Conservation (phyloP, 2,329 filamentous ascomycete species). For the Aschersonia sp. region DNA sequence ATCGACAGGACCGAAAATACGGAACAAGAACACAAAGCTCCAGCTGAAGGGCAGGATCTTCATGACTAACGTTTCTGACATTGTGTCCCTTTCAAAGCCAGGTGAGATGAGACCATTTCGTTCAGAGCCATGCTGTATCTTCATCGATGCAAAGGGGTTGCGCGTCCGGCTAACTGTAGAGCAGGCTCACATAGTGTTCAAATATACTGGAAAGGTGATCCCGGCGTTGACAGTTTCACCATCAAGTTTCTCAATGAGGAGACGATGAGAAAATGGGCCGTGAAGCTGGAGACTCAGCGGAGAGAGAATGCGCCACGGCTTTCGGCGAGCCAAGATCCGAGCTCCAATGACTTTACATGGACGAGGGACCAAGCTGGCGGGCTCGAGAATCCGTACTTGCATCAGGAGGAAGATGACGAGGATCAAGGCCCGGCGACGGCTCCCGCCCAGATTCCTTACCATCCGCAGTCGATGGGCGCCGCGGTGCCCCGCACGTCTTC, state of each 20-base stretch:
- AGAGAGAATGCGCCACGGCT: conserved; percentile 41
- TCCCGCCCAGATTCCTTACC: conserved; percentile 20
- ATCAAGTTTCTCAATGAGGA: conserved; percentile 91
- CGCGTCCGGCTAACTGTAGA: conserved; percentile 6
- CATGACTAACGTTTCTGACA: conserved; percentile 96
- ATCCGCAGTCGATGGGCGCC: conserved; percentile 9
- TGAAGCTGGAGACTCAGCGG: conserved; percentile 63
- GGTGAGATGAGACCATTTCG: conserved; percentile 47
- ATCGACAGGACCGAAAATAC: conserved; percentile 39
- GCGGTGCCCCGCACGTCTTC: conserved; percentile 35
- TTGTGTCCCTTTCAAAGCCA: conserved; percentile 75
- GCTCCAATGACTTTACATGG: conserved; percentile 66
- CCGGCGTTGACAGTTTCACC: conserved; percentile 88
- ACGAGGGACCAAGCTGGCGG: conserved; percentile 51
- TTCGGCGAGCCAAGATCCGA: conserved; percentile 28
- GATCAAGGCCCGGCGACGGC: conserved; percentile 26
- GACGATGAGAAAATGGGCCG: conserved; percentile 83
- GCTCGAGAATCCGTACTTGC: conserved; percentile 70
- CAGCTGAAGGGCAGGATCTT: conserved; percentile 96
- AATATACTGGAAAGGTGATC: conserved; percentile 97
- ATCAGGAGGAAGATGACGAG: conserved; percentile 49
- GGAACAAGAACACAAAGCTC: conserved; percentile 61
- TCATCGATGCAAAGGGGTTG: too few relatives aligned
- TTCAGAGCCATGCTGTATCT: not conserved
- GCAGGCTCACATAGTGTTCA: conserved; percentile 85